These are phyloP conservation scores for Arthrobotrys megalospora DNA, from an alignment of 2,329 filamentous ascomycete genomes.

Conservation along the genomic window DNA sequence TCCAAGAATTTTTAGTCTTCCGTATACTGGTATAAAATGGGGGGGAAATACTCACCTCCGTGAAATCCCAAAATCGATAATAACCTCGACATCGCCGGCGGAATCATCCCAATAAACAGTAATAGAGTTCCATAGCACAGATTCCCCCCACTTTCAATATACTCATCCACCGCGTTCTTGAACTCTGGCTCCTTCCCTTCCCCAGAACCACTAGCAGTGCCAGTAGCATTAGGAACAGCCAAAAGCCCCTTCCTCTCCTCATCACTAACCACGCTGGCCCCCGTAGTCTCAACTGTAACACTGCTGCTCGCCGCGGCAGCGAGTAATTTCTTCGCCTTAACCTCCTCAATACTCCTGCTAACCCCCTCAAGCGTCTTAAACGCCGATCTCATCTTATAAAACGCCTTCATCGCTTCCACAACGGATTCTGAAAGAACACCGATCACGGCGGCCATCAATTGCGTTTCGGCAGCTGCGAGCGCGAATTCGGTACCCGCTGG, in stretches of 20 bases:
- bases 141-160: conserved; percentile 88
- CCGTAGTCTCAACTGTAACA: neutral
- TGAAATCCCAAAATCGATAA: conserved; percentile 91
- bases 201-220: conserved; percentile 42
- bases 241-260: conserved; percentile 62
- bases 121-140: conserved; percentile 91
- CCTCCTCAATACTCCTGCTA: conserved; percentile 44
- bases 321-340: conserved; percentile 49
- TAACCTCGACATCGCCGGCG: conserved; percentile 88
- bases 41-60: conserved; percentile 69
- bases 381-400: conserved; percentile 92
- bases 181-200: conserved; percentile 40
- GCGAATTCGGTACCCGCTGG: conserved; percentile 88
- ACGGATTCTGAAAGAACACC: conserved; percentile 92
- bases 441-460: conserved; percentile 74
- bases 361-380: conserved; percentile 86
- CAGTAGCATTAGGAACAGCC: conserved; percentile 63
- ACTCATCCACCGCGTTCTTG: conserved; percentile 75
- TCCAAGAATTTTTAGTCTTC: neutral
- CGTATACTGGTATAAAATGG: no score
- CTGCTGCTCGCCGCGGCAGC: neutral
- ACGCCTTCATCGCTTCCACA: conserved; percentile 90
- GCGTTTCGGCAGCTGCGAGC: conserved; percentile 85
- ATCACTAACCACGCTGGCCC: conserved; percentile 18
- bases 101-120: conserved; percentile 91